phyloP scores from a whole-genome alignment of 2,329 filamentous ascomycete genomes.

The Colletotrichum siamense region DNA sequence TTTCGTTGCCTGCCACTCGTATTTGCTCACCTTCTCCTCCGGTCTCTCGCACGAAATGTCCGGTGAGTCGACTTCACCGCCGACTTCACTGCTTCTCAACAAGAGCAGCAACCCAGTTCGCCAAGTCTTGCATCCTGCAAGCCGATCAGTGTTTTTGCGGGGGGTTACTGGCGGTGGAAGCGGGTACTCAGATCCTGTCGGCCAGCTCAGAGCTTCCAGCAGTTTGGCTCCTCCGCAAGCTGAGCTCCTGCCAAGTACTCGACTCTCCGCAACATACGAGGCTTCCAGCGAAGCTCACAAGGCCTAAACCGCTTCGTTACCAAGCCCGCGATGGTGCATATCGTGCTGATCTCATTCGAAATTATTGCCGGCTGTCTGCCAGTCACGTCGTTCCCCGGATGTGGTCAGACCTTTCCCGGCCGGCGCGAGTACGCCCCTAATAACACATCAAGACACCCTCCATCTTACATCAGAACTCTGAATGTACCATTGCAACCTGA shows the following conservation, averaged over 20 bases:
- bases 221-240: background rate
- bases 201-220: background rate
- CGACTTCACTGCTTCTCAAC: background rate
- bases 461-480: background rate
- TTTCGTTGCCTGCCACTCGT: background rate
- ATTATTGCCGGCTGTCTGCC: background rate
- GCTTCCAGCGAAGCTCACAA: background rate
- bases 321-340: background rate
- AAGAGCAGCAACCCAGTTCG: background rate
- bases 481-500: background rate
- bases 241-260: background rate
- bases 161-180: background rate
- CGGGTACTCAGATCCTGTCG: background rate
- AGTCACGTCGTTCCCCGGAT: background rate
- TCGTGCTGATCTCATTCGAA: background rate
- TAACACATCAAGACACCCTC: background rate
- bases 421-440: background rate
- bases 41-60: background rate
- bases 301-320: background rate
- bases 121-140: background rate
- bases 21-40: background rate
- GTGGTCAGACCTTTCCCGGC: background rate
- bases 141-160: background rate
- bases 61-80: conserved; percentile 3
- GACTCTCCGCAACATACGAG: background rate